Base-by-base conservation (phyloP, 306 rosid genomes). In the Cicer arietinum region DNA sequence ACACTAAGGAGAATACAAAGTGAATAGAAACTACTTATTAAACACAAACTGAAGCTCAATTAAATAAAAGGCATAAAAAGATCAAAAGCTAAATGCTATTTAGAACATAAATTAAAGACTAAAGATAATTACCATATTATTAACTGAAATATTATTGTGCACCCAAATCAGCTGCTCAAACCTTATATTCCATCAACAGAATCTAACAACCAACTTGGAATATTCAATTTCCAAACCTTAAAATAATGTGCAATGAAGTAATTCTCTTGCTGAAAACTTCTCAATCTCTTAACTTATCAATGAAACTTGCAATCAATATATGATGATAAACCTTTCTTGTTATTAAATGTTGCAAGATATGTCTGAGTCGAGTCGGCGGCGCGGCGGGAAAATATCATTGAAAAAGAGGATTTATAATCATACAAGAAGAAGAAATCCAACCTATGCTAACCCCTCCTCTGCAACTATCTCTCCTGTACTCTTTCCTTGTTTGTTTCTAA, bases 321-420 rank as follows among this genome's bases (percentile, higher is more conserved):
- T 78, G 61, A 30, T 10, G 9, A 52, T 50, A 40, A 22, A 10
- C 5, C 47, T 46, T 48, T 59, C 62, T 47, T 62, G 59, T 10
- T 46, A 30, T 25, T 25, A 25, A 25, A 25, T 12, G 66, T 60
- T 35, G 42, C 42, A 58, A 58, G 16, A 25, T 25, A 58, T 46
- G 63, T 48, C 54, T 14, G 44, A 54, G 65, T 79, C 8, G 30
- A 22, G 30, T 22, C 30, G 30, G 30, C 30, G 30, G 30, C 30
- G 74, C 67, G 71, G 74, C 47, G 82, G 80, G 83, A 83, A 78
- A 75, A 65, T 83, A 81, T 56, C 40, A 84, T 82, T 87, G 90
- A 88, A 88, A 87, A 83, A 82, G 89, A 84, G 79, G 76, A 73
- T 72, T 72, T 56, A 71, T 84, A 85, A 76, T 47, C 60, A 63